Evolutionary conservation across 495 filamentous ascomycete genomes (phyloP), one percentile per base, ranked within the genome.

Genomic region (Neurospora africana): DNA sequence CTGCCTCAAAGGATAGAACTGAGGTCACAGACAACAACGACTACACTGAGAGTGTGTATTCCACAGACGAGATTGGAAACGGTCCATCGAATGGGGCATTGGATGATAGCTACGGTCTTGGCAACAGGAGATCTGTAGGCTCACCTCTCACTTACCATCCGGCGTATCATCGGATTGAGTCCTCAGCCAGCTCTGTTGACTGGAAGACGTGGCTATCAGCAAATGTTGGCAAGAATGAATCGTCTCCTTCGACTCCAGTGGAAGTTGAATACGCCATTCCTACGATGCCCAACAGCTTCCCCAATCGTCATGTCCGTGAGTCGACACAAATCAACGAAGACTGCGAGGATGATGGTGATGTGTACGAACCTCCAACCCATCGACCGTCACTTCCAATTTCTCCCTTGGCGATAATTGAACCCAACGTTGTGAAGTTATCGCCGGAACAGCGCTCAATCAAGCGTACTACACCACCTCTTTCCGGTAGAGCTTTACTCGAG

Each of bases 271-370:
- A 76, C 39, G 79, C 80, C 8, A 72, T 84, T 9, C 82, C 81
- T 1, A 79, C 82, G 11, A 79, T 81, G 75, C 76, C 79, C 27
- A 78, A 77, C 47, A 68, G 69, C 27, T 77, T 74, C 53, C 40
- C 68, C 6, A 68, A 76, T 5, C 82, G 86, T 0, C 90, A 92
- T 77, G 75, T 89, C 69, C 82, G 89, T 17, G 90, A 92, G 79
- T 71, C 81, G 39, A 85, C 90, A 1, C 89, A 91, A 67, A 88
- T 88, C 65, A 77, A 84, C 36, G 84, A 83, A 37, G 87, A 91
- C 13, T 80, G 81, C 13, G 79, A 78, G 6, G 76, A 83, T 23
- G 70, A 69, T 8, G 41, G 53, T 2, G 53, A 71, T 17, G 39
- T 69, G 23, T 67, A 68, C 67, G 72, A 75, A 33, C 71, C 72